Conservation (phyloP, 2,329 filamentous ascomycete genomes). For the Cytospora paraplurivora region DNA sequence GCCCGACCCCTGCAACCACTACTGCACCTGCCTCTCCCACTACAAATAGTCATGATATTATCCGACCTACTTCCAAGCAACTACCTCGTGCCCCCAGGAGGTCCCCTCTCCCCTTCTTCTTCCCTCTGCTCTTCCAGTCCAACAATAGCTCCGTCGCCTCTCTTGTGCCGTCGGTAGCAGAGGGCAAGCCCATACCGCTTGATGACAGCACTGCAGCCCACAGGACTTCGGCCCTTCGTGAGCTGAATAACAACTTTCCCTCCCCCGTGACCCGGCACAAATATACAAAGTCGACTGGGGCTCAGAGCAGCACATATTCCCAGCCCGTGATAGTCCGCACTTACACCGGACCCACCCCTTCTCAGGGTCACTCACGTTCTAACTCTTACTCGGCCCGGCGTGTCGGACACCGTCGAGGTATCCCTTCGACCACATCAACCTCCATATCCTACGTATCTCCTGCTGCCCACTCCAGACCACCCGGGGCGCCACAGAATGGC, state of each 20-base stretch:
- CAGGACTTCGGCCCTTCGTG: constrained; percentile 61
- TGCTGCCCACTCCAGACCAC: constrained; percentile 32
- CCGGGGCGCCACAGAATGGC: constrained; percentile 41
- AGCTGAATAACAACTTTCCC: constrained; percentile 60
- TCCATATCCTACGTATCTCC: constrained; percentile 34
- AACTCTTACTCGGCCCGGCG: constrained; percentile 34
- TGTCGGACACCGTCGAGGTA: constrained; percentile 37
- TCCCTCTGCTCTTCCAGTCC: constrained; percentile 52
- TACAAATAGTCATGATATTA: constrained; percentile 23
- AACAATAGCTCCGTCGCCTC: constrained; percentile 54
- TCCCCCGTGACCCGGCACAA: constrained; percentile 50
- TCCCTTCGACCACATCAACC: constrained; percentile 34
- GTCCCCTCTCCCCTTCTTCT: constrained; percentile 49
- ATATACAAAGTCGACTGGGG: constrained; percentile 58
- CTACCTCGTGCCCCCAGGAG: constrained; percentile 33
- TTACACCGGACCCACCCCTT: constrained; percentile 54
- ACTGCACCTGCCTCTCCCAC: constrained; percentile 33
- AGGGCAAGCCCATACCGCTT: constrained; percentile 57
- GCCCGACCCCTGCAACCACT: constrained; percentile 28
- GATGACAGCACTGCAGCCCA: constrained; percentile 58
- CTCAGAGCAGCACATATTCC: constrained; percentile 61
- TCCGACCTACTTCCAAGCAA: constrained; percentile 29
- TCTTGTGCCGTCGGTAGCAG: constrained; percentile 56
- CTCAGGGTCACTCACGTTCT: constrained; percentile 36
- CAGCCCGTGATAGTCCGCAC: constrained; percentile 68